A percentile compares a stretch with the other conserved stretches of the same genome.
Evolutionary conservation across 2,329 filamentous ascomycete genomes (phyloP).

Genomic region (Cladosporium sp.): DNA sequence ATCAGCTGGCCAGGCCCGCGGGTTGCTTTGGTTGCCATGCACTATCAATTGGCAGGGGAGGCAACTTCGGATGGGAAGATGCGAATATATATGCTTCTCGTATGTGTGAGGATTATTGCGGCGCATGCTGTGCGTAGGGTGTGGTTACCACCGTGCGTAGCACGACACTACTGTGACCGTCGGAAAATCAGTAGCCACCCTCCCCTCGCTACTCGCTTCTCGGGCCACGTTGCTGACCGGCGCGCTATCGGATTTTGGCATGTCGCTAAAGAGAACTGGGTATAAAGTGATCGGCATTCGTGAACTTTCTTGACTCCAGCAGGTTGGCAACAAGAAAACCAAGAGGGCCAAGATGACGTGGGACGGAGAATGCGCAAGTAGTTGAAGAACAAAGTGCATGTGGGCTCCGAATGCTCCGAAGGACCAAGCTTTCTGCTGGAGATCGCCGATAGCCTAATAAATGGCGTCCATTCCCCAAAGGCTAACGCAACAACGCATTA

Average conservation of each 20-base stretch:
- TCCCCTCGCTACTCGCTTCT: not conserved
- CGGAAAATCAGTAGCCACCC: not conserved
- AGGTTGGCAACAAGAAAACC: not conserved
- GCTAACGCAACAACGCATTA: no score
- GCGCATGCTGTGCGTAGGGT: not conserved
- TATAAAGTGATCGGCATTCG: not conserved
- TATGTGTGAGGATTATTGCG: not conserved
- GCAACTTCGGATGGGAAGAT: not conserved
- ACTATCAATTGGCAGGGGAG: not conserved
- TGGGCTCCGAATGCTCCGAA: no score
- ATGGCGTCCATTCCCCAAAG: no score
- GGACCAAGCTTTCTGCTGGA: no score
- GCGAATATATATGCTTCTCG: slow-evolving; percentile 1
- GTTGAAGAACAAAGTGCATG: no score
- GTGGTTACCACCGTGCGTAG: no score
- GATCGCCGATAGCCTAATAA: no score
- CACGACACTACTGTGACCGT: not conserved
- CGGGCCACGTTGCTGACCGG: not conserved
- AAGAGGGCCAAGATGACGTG: not conserved
- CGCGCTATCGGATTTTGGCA: slow-evolving; percentile 1
- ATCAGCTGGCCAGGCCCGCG: not conserved
- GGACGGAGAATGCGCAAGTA: not conserved
- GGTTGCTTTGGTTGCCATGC: not conserved
- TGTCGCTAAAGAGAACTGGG: not conserved
- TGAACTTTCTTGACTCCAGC: no score